A percentile compares a stretch with the other conserved stretches of the same genome.
phyloP scores from a whole-genome alignment of 2,329 filamentous ascomycete genomes.

The Colletotrichum sp. region DNA sequence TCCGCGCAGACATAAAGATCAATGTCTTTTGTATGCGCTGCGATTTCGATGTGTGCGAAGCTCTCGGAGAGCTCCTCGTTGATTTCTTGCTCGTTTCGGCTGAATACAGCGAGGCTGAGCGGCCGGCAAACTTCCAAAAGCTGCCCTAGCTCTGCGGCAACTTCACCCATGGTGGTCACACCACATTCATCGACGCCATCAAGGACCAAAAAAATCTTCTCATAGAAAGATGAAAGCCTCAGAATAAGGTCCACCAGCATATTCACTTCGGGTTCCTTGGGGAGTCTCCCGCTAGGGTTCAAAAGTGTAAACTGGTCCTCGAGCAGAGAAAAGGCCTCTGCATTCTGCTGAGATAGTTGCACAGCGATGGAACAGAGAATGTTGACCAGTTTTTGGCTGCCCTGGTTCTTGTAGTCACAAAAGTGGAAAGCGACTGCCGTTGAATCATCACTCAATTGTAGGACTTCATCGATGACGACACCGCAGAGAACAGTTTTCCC shows the following conservation, averaged over 20 bases:
- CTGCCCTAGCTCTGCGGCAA: not conserved
- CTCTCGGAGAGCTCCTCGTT: not conserved
- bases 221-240: not conserved
- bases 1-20: not conserved
- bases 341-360: not conserved
- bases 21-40: not conserved
- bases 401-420: not conserved
- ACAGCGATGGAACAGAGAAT: not conserved
- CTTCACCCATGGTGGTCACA: not conserved
- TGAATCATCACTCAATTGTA: not conserved
- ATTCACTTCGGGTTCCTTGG: not conserved
- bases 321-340: not conserved
- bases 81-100: not conserved
- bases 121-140: rapidly evolving
- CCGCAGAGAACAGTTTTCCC: not conserved
- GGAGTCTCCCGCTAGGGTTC: not conserved
- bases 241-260: not conserved
- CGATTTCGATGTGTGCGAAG: not conserved
- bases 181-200: not conserved
- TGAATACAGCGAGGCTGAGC: not conserved
- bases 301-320: not conserved
- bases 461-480: not conserved
- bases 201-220: not conserved
- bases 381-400: not conserved
- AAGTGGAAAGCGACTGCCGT: not conserved